Conservation (phyloP, 2,329 filamentous ascomycete genomes). For the Pseudocercospora eumusae region DNA sequence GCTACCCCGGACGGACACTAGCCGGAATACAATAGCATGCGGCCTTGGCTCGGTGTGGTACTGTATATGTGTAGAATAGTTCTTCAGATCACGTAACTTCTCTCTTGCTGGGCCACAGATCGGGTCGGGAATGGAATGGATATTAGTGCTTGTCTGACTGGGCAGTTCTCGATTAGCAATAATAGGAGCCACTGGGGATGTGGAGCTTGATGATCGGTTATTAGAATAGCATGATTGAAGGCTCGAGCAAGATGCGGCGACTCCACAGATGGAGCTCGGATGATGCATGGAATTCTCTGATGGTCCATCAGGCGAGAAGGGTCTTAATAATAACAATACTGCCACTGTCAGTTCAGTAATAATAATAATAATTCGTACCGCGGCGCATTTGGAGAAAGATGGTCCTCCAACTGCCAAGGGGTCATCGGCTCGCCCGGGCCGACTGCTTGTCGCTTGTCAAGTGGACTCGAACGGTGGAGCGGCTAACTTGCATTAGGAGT, state of each 20-base stretch:
- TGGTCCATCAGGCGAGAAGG: too few species aligned
- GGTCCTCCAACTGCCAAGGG: neutral
- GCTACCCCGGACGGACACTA: neutral
- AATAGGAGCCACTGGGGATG: neutral
- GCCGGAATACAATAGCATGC: neutral
- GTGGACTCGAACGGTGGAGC: neutral
- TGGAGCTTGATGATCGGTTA: neutral
- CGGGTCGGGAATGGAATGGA: too few species aligned
- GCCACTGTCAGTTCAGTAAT: neutral
- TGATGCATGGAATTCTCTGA: too few species aligned
- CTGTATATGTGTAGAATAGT: too few species aligned
- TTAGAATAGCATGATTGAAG: neutral
- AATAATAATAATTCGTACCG: neutral
- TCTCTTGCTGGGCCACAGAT: neutral
- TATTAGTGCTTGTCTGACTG: too few species aligned
- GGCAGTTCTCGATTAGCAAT: neutral
- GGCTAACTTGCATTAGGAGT: neutral
- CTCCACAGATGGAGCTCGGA: too few species aligned
- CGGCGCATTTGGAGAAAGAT: neutral
- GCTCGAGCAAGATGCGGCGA: neutral
- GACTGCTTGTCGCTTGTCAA: neutral
- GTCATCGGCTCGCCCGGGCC: neutral
- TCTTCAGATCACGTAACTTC: neutral
- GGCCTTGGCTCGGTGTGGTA: conserved; percentile 5
- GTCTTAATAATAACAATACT: neutral